phyloP scores from a whole-genome alignment of 2,329 filamentous ascomycete genomes.

The Chaetomiaceae sp. region DNA sequence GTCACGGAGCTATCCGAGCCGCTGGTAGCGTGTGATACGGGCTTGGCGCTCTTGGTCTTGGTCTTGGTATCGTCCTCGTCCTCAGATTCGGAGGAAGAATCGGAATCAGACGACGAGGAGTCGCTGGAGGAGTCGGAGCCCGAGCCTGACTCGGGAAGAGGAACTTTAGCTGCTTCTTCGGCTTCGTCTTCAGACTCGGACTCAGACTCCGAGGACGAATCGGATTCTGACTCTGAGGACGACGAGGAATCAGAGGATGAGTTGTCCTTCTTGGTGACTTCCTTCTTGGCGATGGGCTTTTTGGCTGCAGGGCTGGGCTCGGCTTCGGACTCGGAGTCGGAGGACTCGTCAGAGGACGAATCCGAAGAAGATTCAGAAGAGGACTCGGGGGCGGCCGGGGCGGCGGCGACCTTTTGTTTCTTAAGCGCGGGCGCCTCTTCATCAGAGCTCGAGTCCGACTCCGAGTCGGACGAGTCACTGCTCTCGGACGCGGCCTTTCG shows the following conservation, averaged over 20 bases:
- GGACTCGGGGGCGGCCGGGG: constrained; percentile 41
- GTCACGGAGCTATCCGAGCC: constrained; percentile 43
- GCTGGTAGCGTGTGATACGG: not conserved
- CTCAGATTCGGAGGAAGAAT: constrained; percentile 7
- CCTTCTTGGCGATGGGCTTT: constrained; percentile 39
- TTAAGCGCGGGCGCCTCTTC: constrained; percentile 47
- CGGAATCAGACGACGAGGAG: constrained; percentile 34
- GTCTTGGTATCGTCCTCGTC: not conserved
- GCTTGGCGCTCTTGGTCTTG: constrained; percentile 13
- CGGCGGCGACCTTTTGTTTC: constrained; percentile 42
- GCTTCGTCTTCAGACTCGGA: constrained; percentile 29
- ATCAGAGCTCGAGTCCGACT: constrained; percentile 38
- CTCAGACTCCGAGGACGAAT: constrained; percentile 20
- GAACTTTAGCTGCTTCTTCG: constrained; percentile 27
- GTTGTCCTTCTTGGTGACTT: constrained; percentile 7
- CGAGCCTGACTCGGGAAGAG: constrained; percentile 30
- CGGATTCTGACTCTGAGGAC: constrained; percentile 20
- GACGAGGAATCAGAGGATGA: constrained; percentile 24
- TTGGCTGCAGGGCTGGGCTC: constrained; percentile 42
- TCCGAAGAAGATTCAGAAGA: constrained; percentile 33
- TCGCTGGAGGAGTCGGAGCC: constrained; percentile 32
- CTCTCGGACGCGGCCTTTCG: constrained; percentile 46
- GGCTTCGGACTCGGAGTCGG: constrained; percentile 29
- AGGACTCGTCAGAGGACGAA: constrained; percentile 31
- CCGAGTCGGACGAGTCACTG: constrained; percentile 36